Evolutionary conservation across 1,139 yeast genomes (phyloP).

Genomic region (Kluyveromyces sp.): DNA sequence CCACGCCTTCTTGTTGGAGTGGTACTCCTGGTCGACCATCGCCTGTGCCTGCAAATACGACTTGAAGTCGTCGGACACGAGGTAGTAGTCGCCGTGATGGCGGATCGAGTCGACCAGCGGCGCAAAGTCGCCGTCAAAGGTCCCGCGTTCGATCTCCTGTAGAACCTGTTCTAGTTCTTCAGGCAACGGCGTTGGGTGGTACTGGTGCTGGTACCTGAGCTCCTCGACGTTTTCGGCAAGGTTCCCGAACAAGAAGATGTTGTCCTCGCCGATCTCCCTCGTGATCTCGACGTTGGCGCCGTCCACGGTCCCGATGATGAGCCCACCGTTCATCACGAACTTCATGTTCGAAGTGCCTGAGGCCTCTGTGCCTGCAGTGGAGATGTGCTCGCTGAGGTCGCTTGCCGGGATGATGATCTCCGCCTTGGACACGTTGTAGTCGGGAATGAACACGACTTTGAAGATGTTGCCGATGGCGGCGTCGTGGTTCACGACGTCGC

Average conservation of each 20-base stretch:
- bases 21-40: conserved; percentile 66
- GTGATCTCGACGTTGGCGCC: conserved; percentile 96
- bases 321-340: conserved; percentile 88
- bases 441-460: conserved; percentile 84
- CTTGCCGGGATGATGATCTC: conserved; percentile 87
- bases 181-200: conserved; percentile 45
- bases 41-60: conserved; percentile 76
- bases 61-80: conserved; percentile 85
- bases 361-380: conserved; percentile 98
- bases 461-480: conserved; percentile 64
- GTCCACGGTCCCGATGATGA: conserved; percentile 91
- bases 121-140: conserved; percentile 67
- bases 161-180: conserved; percentile 56
- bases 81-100: conserved; percentile 75
- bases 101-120: conserved; percentile 63
- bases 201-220: conserved; percentile 67
- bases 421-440: conserved; percentile 89
- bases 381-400: conserved; percentile 86
- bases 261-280: conserved; percentile 87
- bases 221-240: conserved; percentile 86
- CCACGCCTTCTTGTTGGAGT: conserved; percentile 63
- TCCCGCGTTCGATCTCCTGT: conserved; percentile 58
- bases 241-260: conserved; percentile 86
- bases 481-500: conserved; percentile 74
- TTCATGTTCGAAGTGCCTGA: conserved; percentile 96